phyloP scores from a whole-genome alignment of 139 green algal genomes.

The Eudorina sp. region DNA sequence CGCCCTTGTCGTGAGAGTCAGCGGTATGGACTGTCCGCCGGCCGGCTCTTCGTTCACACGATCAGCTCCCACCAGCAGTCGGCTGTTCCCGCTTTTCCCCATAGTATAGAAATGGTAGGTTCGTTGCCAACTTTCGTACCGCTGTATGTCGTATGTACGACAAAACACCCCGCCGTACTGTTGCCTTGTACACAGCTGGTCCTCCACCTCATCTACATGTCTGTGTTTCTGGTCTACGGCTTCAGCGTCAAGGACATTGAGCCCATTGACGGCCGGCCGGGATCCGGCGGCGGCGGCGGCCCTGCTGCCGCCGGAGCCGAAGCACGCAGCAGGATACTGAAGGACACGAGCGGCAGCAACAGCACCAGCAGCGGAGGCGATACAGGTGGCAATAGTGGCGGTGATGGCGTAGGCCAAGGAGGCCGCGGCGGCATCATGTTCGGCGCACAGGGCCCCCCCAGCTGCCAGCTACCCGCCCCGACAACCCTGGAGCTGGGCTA shows the following conservation, averaged over 20 bases:
- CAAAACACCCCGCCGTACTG: not conserved
- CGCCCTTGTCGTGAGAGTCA: too few relatives aligned
- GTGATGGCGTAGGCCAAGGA: too few relatives aligned
- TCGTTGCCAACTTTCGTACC: not conserved
- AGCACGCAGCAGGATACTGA: too few relatives aligned
- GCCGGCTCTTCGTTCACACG: too few relatives aligned
- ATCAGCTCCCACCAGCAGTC: too few relatives aligned
- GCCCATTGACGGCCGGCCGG: not conserved
- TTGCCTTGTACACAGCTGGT: not conserved
- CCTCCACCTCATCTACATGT: conserved; percentile 26
- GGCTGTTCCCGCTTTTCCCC: not conserved
- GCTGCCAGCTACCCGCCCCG: not conserved
- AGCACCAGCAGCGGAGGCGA: too few relatives aligned
- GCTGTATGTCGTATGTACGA: not conserved
- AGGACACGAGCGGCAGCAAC: not conserved
- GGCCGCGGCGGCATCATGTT: too few relatives aligned
- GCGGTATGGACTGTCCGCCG: too few relatives aligned
- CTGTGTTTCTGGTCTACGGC: not conserved
- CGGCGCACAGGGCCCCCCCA: not conserved
- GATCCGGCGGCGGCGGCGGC: not conserved
- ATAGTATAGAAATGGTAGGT: not conserved
- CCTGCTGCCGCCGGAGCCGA: too few relatives aligned
- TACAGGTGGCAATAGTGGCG: too few relatives aligned
- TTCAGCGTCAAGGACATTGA: conserved; percentile 3
- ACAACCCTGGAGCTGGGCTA: not conserved